Evolutionary conservation across 2,329 filamentous ascomycete species (phyloP), one percentile per base, ranked within the genome.

Genomic region (Neofusicoccum sp.): DNA sequence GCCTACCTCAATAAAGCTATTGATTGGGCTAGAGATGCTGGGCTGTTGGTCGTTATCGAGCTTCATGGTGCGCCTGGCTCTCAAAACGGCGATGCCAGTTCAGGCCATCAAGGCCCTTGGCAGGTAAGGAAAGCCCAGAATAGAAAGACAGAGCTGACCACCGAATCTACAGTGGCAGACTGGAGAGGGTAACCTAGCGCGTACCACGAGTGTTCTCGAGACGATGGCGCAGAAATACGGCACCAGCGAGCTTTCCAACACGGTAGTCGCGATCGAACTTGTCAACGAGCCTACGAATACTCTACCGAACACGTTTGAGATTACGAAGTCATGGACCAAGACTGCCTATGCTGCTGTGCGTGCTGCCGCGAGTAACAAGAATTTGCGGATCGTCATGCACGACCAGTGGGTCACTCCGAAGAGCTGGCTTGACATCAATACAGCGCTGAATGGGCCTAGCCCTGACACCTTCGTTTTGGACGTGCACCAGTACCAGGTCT

Each of bases 381-480:
- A 88, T n/a, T 76, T 87, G 31, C 76, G 71, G 73, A 57, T 57
- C n/a, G 59, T 31, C 16, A 72, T 89, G 33, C 81, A 84, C 44
- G 84, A 86, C 73, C 71, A 78, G 28, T 66, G 76, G 2, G 79
- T 83, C 1, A 78, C 74, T 43, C 78, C 76, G 5, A 89, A 84
- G 83, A 89, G 89, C 66, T 79, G 76, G 77, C 43, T 62, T 31
- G 61, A 65, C 8, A 62, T 72, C 40, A 65, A 65, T 56, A 34
- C 47, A 71, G 77, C 75, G 20, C 68, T 80, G 34, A 69, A 70
- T 81, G 79, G 6, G 84, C 84, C 71, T 76, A 87, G 65, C 82
- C 78, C 2, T 76, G 79, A 80, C 38, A 82, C 83, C 44, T 81
- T 88, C 45, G 80, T 83, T 43, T 73, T 90, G 63, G 87, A 90